Percentiles rank a stretch among this genome's conserved stretches.
Evolutionary conservation across 2,329 filamentous ascomycete species (phyloP).

Genomic region (Aspergillus fumigatiaffinis): DNA sequence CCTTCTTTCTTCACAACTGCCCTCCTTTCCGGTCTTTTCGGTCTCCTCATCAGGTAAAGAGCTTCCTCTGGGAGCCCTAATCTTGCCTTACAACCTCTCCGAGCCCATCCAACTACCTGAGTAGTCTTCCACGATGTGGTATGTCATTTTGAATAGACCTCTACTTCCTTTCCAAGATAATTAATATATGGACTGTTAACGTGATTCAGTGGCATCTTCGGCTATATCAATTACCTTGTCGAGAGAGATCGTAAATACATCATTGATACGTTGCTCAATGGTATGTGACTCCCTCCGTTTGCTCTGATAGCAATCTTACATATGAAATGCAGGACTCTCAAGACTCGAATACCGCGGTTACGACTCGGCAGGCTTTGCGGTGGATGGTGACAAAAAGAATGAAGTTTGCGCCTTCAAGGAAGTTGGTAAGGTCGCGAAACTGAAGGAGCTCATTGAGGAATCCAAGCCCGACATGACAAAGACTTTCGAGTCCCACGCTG

Average conservation of each 20-base stretch:
- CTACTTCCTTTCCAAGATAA: not conserved
- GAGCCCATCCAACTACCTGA: not conserved
- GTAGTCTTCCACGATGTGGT: slow-evolving; percentile 32
- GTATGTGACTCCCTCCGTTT: slow-evolving; percentile 49
- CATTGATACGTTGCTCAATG: slow-evolving; percentile 92
- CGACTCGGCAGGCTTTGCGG: slow-evolving; percentile 90
- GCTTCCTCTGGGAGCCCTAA: not conserved
- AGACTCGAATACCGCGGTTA: slow-evolving; percentile 98
- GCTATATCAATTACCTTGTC: slow-evolving; percentile 98
- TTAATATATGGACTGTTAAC: slow-evolving; percentile 11
- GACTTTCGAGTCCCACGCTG: slow-evolving; percentile 95
- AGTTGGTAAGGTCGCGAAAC: slow-evolving; percentile 96
- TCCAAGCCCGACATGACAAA: slow-evolving; percentile 80
- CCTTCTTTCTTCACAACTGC: slow-evolving; percentile 11
- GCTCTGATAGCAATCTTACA: not conserved
- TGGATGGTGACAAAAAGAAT: slow-evolving; percentile 98
- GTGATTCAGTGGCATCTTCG: slow-evolving; percentile 53
- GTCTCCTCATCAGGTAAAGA: not conserved
- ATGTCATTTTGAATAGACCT: slow-evolving; percentile 11
- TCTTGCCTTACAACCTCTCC: not conserved
- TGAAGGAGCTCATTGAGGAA: slow-evolving; percentile 87
- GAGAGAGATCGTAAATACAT: slow-evolving; percentile 98
- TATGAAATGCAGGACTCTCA: slow-evolving; percentile 64
- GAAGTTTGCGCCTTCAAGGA: slow-evolving; percentile 98
- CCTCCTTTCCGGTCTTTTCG: slow-evolving; percentile 1